Evolutionary conservation across 345 rosid genomes (phyloP).

Genomic region (Eutrema japonicum): DNA sequence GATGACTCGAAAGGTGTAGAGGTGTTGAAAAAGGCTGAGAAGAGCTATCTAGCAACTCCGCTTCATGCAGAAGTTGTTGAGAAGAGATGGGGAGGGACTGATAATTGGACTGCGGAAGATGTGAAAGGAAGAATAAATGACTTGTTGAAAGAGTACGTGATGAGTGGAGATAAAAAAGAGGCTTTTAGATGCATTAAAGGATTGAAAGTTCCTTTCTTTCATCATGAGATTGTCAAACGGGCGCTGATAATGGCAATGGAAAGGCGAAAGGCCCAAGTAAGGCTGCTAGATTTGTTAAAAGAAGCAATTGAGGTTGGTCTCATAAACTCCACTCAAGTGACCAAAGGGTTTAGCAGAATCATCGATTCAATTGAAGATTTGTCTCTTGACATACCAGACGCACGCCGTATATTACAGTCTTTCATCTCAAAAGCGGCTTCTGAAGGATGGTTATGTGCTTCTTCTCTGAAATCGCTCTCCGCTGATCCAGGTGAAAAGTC

Average conservation of each 20-base stretch:
- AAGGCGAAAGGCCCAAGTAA: slow-evolving; percentile 57
- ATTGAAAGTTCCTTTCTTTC: slow-evolving; percentile 80
- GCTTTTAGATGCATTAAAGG: slow-evolving; percentile 82
- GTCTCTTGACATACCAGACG: slow-evolving; percentile 81
- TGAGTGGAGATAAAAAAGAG: slow-evolving; percentile 77
- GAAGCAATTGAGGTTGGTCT: slow-evolving; percentile 70
- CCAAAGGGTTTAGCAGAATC: slow-evolving; percentile 77
- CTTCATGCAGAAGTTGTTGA: slow-evolving; percentile 79
- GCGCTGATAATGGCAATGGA: slow-evolving; percentile 82
- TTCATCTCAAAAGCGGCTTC: slow-evolving; percentile 81
- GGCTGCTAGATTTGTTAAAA: slow-evolving; percentile 63
- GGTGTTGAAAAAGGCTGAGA: slow-evolving; percentile 70
- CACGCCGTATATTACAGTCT: slow-evolving; percentile 55
- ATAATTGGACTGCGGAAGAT: slow-evolving; percentile 79
- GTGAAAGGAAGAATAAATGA: slow-evolving; percentile 71
- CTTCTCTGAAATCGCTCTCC: slow-evolving; percentile 66
- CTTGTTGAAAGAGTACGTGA: slow-evolving; percentile 63
- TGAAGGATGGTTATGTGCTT: slow-evolving; percentile 87
- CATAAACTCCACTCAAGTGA: slow-evolving; percentile 75
- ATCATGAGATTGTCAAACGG: slow-evolving; percentile 85
- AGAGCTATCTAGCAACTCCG: slow-evolving; percentile 76
- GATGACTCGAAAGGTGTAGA: slow-evolving; percentile 63
- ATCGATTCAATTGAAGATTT: slow-evolving; percentile 75
- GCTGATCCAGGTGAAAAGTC: slow-evolving; percentile 43
- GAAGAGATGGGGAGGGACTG: slow-evolving; percentile 79